Conservation (phyloP, 371 early-diverging fungal species). For the Aphelidium insulamus region DNA sequence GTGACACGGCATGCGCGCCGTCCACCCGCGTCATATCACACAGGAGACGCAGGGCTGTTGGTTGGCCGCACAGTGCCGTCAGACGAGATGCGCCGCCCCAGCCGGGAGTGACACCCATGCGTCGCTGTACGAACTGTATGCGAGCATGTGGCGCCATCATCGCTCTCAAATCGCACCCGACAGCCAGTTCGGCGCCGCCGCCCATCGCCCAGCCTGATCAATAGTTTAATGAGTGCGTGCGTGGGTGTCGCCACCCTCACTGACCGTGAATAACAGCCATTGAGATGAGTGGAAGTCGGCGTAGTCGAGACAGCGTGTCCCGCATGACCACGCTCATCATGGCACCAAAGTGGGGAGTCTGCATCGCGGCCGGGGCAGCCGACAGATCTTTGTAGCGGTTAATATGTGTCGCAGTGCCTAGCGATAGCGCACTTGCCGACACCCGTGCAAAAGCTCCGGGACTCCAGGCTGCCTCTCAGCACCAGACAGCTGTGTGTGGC, state of each 20-base stretch:
- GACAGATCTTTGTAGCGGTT: constrained; percentile 16
- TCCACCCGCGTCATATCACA: no score
- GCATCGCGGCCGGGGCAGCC: constrained; percentile 20
- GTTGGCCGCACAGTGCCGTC: constrained; percentile 21
- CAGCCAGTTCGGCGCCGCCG: constrained; percentile 44
- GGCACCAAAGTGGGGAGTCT: constrained; percentile 14
- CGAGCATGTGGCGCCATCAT: constrained; percentile 17
- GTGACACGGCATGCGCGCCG: no score
- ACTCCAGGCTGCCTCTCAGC: constrained; percentile 19
- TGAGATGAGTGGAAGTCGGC: constrained; percentile 28
- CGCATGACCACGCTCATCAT: constrained; percentile 33
- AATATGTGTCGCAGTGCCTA: background rate
- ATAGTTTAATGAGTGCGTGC: background rate
- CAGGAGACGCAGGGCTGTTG: constrained; percentile 22
- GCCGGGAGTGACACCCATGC: constrained; percentile 37
- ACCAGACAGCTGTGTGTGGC: constrained; percentile 13
- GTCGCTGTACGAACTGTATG: constrained; percentile 34
- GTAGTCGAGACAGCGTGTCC: constrained; percentile 24
- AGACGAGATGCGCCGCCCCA: constrained; percentile 34
- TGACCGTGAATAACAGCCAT: constrained; percentile 34
- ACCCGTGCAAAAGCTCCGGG: constrained; percentile 34
- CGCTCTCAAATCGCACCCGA: constrained; percentile 38
- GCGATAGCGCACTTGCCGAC: constrained; percentile 17
- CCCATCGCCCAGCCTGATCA: constrained; percentile 21
- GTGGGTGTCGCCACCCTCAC: no score